phyloP scores from a whole-genome alignment of 495 filamentous ascomycete species.

The Halenospora varia region DNA sequence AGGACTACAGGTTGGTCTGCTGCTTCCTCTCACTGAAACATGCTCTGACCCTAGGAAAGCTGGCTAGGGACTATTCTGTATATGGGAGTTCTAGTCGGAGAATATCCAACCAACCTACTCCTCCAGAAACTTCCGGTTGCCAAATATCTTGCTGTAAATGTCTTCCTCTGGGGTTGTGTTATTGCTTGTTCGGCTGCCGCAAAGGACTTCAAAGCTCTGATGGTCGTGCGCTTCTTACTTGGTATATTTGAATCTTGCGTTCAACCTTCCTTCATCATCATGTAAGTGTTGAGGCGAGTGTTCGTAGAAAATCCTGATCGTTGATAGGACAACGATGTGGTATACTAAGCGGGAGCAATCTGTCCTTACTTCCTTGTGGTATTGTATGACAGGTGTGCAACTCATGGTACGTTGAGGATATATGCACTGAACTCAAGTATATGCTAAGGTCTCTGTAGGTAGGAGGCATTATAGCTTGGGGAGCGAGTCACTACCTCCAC shows the following conservation, averaged over 20 bases:
- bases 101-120: slow-evolving; percentile 46
- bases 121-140: slow-evolving; percentile 54
- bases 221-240: slow-evolving; percentile 52
- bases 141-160: slow-evolving; percentile 53
- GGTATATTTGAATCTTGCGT: slow-evolving; percentile 30
- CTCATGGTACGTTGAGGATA: slow-evolving; percentile 7
- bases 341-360: slow-evolving; percentile 14
- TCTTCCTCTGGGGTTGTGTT: slow-evolving; percentile 58
- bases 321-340: slow-evolving; percentile 13
- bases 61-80: slow-evolving; percentile 58
- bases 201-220: slow-evolving; percentile 46
- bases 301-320: not conserved
- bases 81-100: slow-evolving; percentile 50
- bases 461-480: slow-evolving; percentile 27
- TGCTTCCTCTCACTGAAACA: not conserved
- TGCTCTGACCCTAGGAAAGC: slow-evolving; percentile 15
- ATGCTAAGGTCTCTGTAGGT: slow-evolving; percentile 48
- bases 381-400: slow-evolving; percentile 55
- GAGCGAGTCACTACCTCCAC: slow-evolving; percentile 12
- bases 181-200: slow-evolving; percentile 53
- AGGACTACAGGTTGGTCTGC: slow-evolving; percentile 34
- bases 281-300: not conserved
- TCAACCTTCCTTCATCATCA: slow-evolving; percentile 18
- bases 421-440: not conserved
- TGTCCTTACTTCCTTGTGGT: slow-evolving; percentile 24